Percentiles rank a stretch among this genome's conserved stretches.
Evolutionary conservation across 1,284 basidiomycete genomes (phyloP).

Genomic region (Cutaneotrichosporon cavernicola): DNA sequence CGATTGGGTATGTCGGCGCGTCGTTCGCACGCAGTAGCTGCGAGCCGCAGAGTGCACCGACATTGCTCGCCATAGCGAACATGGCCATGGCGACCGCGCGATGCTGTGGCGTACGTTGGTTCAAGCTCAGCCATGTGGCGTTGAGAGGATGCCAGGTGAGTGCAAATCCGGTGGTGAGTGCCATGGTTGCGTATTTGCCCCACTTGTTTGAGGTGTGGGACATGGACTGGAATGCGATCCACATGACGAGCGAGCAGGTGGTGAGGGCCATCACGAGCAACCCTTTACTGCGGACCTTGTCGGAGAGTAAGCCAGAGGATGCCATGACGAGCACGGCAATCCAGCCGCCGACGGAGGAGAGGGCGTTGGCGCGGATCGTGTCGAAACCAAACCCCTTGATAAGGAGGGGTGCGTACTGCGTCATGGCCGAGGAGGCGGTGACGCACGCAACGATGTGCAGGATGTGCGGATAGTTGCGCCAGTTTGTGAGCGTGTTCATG

Average conservation of each 20-base stretch:
- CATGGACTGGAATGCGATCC: constrained; percentile 32
- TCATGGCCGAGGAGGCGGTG: constrained; percentile 26
- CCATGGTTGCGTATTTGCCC: constrained; percentile 33
- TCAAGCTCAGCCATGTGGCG: constrained; percentile 41
- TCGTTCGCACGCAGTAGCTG: constrained; percentile 43
- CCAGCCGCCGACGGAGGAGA: constrained; percentile 37
- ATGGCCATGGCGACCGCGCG: constrained; percentile 45
- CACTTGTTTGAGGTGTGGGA: constrained; percentile 29
- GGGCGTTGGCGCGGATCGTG: constrained; percentile 51
- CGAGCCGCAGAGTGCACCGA: constrained; percentile 38
- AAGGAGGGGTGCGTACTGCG: constrained; percentile 25
- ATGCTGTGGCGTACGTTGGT: constrained; percentile 36
- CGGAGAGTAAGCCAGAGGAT: constrained; percentile 25
- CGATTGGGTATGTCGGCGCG: constrained; percentile 37
- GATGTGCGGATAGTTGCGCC: constrained; percentile 40
- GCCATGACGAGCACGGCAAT: constrained; percentile 19
- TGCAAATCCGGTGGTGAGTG: constrained; percentile 26
- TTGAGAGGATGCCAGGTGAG: constrained; percentile 32
- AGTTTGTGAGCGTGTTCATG: constrained; percentile 30
- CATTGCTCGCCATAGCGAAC: constrained; percentile 44
- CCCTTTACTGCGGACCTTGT: constrained; percentile 24
- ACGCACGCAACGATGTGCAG: constrained; percentile 37
- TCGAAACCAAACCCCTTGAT: constrained; percentile 42
- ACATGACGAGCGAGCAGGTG: constrained; percentile 23
- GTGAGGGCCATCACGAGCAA: constrained; percentile 24